phyloP scores from a whole-genome alignment of 2,329 filamentous ascomycete species.

The Phymatotrichopsis omnivora region DNA sequence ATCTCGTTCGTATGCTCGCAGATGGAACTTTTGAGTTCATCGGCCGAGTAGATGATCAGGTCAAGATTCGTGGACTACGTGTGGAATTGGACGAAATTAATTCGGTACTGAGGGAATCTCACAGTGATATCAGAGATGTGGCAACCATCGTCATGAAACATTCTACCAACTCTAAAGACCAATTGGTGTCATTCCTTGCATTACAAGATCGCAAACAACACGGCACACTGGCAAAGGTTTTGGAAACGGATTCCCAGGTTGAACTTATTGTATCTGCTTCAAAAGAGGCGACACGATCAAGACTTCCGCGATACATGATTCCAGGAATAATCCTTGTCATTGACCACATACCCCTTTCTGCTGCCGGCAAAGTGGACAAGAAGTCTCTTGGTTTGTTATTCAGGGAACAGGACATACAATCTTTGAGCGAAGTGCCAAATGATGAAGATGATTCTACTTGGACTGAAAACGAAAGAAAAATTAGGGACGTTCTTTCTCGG shows the following conservation, averaged over 20 bases:
- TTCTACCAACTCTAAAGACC: slow-evolving; percentile 38
- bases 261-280: slow-evolving; percentile 38
- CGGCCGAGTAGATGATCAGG: slow-evolving; percentile 68
- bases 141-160: slow-evolving; percentile 50
- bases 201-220: slow-evolving; percentile 33
- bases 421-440: slow-evolving; percentile 1
- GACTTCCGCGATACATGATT: slow-evolving; percentile 66
- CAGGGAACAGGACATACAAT: slow-evolving; percentile 24
- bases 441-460: slow-evolving; percentile 35
- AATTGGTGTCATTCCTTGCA: slow-evolving; percentile 61
- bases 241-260: slow-evolving; percentile 2
- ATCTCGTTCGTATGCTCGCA: slow-evolving; percentile 66
- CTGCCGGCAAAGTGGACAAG: slow-evolving; percentile 38
- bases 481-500: slow-evolving; percentile 48
- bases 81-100: slow-evolving; percentile 73
- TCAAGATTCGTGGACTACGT: slow-evolving; percentile 70
- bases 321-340: slow-evolving; percentile 65
- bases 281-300: slow-evolving; percentile 45
- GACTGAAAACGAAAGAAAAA: slow-evolving; percentile 42
- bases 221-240: slow-evolving; percentile 10
- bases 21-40: slow-evolving; percentile 66
- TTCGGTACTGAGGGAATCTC: slow-evolving; percentile 40
- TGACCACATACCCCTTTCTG: slow-evolving; percentile 56
- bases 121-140: slow-evolving; percentile 46
- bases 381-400: slow-evolving; percentile 34